Evolutionary conservation across 129 eudicot genomes (phyloP).

Genomic region (Tagetes erecta): DNA sequence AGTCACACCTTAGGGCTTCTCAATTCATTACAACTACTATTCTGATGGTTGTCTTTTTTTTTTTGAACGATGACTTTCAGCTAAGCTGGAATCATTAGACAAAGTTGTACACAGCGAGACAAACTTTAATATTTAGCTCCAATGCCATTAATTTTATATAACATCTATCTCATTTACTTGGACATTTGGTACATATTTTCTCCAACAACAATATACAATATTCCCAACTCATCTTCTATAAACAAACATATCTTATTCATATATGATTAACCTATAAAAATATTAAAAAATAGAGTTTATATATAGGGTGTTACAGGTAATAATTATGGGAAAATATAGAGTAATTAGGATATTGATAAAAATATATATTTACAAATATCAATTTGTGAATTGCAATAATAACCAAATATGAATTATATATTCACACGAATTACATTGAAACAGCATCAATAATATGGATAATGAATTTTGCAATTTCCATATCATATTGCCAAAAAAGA

Average conservation of each 20-base stretch:
- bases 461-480: constrained; percentile 18
- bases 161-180: background rate
- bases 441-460: constrained; percentile 21
- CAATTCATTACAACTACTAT: too few species aligned
- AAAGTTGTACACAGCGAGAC: too few species aligned
- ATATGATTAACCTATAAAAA: background rate
- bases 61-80: too few species aligned
- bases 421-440: background rate
- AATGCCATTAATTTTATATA: too few species aligned
- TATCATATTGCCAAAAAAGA: constrained; percentile 2
- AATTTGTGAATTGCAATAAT: background rate
- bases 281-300: background rate
- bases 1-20: too few species aligned
- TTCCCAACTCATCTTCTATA: background rate
- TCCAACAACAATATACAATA: background rate
- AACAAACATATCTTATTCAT: background rate
- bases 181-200: background rate
- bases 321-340: background rate
- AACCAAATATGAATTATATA: background rate
- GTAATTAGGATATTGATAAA: background rate
- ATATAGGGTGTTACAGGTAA: background rate
- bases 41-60: too few species aligned
- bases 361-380: background rate
- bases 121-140: background rate
- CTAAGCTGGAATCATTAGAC: too few species aligned